A percentile compares a stretch with the other conserved stretches of the same genome.
These are phyloP conservation scores for Chloromonas sp. DNA, from an alignment of 163 green algal genomes.

Conservation along the genomic window DNA sequence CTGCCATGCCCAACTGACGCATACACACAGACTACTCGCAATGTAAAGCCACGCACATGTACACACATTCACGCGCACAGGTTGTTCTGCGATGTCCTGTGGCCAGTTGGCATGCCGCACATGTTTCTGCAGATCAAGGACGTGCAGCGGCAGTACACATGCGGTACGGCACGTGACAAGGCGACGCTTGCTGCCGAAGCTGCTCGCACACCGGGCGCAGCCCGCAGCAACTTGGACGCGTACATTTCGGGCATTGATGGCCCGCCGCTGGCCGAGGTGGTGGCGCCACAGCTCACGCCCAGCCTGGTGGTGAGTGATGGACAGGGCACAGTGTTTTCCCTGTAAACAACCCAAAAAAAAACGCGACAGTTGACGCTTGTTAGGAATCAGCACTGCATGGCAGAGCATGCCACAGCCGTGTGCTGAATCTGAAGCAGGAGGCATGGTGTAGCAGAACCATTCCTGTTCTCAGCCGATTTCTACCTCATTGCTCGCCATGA, in stretches of 20 bases:
- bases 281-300: background rate
- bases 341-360: too few relatives aligned
- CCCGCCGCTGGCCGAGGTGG: background rate
- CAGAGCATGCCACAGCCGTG: too few relatives aligned
- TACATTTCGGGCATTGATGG: background rate
- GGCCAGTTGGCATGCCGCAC: too few relatives aligned
- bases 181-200: background rate
- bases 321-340: background rate
- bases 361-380: too few relatives aligned
- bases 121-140: conserved; percentile 16
- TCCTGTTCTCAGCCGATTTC: background rate
- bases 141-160: conserved; percentile 33
- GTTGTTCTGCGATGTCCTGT: too few relatives aligned
- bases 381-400: too few relatives aligned
- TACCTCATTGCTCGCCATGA: background rate
- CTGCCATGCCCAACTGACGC: too few relatives aligned
- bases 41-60: too few relatives aligned
- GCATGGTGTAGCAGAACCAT: background rate
- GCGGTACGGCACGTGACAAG: conserved; percentile 4
- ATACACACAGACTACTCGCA: too few relatives aligned
- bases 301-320: background rate
- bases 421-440: background rate
- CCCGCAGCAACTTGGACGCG: background rate
- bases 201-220: background rate
- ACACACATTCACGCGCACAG: too few relatives aligned